Percentiles rank a stretch among this genome's conserved stretches.
phyloP scores from a whole-genome alignment of 345 rosid species.

The Pistacia vera region DNA sequence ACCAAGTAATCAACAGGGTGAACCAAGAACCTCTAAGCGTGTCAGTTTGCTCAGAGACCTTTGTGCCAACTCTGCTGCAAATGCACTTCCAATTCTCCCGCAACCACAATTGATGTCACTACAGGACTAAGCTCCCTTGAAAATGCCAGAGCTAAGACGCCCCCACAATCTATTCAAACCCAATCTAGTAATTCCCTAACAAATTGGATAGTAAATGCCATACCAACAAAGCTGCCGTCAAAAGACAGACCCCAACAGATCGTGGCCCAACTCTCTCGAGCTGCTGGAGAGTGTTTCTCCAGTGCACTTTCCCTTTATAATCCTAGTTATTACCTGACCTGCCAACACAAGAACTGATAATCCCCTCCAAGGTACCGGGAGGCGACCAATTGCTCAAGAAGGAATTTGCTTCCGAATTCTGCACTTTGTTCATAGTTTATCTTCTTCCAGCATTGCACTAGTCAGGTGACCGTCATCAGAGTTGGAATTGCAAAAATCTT shows the following conservation, averaged over 20 bases:
- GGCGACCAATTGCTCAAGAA: constrained; percentile 67
- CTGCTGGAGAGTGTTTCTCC: constrained; percentile 81
- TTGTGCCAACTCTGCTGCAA: constrained; percentile 81
- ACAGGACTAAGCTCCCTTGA: constrained; percentile 90
- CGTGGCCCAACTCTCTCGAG: constrained; percentile 82
- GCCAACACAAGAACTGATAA: constrained; percentile 64
- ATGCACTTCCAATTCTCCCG: constrained; percentile 86
- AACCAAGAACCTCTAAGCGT: constrained; percentile 71
- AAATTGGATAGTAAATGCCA: constrained; percentile 88
- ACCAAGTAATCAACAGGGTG: constrained; percentile 77
- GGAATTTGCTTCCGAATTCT: constrained; percentile 35
- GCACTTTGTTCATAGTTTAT: constrained; percentile 19
- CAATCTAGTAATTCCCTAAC: constrained; percentile 77
- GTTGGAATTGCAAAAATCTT: constrained; percentile 41
- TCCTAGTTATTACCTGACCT: constrained; percentile 66
- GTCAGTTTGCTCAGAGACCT: constrained; percentile 85
- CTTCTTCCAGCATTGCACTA: constrained; percentile 38
- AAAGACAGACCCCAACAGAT: constrained; percentile 82
- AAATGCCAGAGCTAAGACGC: constrained; percentile 81
- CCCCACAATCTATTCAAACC: constrained; percentile 80
- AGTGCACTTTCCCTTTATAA: constrained; percentile 68
- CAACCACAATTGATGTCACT: constrained; percentile 80
- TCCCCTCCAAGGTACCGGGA: constrained; percentile 73
- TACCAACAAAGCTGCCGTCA: constrained; percentile 82
- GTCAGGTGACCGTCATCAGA: constrained; percentile 51